Evolutionary conservation across 2,329 filamentous ascomycete genomes (phyloP).

Genomic region (Neoarthrinium moseri): DNA sequence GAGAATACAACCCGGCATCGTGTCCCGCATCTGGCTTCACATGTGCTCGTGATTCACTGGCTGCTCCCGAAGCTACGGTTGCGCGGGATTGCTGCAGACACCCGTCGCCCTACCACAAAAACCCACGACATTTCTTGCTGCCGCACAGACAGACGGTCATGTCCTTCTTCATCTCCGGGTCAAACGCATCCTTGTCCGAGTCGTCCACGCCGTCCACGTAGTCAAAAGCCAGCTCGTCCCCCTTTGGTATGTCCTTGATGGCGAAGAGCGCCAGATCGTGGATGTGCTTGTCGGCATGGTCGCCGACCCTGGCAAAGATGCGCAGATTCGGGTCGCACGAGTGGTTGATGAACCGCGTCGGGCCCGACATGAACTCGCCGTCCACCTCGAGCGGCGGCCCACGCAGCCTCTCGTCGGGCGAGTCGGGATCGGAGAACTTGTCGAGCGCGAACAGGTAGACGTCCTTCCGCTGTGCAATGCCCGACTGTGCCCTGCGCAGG

Average conservation of each 20-base stretch:
- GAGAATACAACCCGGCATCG: too few relatives aligned
- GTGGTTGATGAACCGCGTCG: conserved; percentile 81
- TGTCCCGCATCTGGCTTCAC: too few relatives aligned
- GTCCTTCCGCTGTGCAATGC: conserved; percentile 62
- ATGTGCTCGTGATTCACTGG: too few relatives aligned
- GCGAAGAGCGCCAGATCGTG: conserved; percentile 80
- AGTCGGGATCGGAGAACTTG: conserved; percentile 66
- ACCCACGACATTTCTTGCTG: conserved; percentile 65
- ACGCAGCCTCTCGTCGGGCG: conserved; percentile 54
- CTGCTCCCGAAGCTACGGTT: too few relatives aligned
- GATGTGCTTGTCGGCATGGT: conserved; percentile 70
- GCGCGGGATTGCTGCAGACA: too few relatives aligned
- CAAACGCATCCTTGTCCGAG: conserved; percentile 46
- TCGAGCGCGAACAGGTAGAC: conserved; percentile 80
- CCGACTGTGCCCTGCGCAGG: conserved; percentile 56
- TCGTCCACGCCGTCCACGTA: conserved; percentile 67
- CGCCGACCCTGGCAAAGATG: conserved; percentile 77
- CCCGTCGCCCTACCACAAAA: conserved; percentile 59
- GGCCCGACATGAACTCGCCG: conserved; percentile 75
- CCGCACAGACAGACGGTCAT: conserved; percentile 64
- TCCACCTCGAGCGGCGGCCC: conserved; percentile 60
- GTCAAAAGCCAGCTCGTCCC: conserved; percentile 76
- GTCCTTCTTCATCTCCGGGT: conserved; percentile 45
- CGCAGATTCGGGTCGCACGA: conserved; percentile 76
- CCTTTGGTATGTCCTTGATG: conserved; percentile 59